Conservation (phyloP, 108 stramenopile species). For the Fragilariopsis cylindrus region DNA sequence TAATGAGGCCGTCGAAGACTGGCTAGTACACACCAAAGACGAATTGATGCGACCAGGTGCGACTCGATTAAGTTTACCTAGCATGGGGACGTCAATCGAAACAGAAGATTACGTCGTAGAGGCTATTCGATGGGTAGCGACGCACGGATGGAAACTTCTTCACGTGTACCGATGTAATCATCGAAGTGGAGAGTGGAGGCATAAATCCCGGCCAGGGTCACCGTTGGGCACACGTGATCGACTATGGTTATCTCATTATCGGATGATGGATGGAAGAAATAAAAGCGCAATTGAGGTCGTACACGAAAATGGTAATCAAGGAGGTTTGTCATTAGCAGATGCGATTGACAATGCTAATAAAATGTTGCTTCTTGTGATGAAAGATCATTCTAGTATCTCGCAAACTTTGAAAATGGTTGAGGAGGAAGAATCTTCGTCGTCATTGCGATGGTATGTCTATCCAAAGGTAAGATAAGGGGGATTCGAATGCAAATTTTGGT, state of each 20-base stretch:
- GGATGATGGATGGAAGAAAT: neutral
- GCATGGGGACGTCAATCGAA: constrained; percentile 63
- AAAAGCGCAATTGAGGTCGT: neutral
- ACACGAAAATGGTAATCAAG: neutral
- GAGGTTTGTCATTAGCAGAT: constrained; percentile 31
- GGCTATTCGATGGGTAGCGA: constrained; percentile 89
- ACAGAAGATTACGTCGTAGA: constrained; percentile 89
- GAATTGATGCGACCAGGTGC: constrained; percentile 93
- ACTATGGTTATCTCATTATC: constrained; percentile 80
- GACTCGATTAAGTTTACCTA: constrained; percentile 87
- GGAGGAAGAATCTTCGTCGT: constrained; percentile 40
- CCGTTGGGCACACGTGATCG: constrained; percentile 73
- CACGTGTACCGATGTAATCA: constrained; percentile 92
- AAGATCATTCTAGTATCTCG: constrained; percentile 62
- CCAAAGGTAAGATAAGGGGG: constrained; percentile 28
- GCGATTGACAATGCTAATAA: constrained; percentile 66
- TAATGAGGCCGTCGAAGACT: constrained; percentile 79
- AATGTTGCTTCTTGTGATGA: constrained; percentile 49
- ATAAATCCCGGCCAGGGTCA: constrained; percentile 75
- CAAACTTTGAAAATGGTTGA: constrained; percentile 80
- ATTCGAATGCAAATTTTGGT: neutral
- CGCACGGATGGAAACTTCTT: constrained; percentile 87
- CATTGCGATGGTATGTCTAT: constrained; percentile 81
- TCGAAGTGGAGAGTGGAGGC: constrained; percentile 84
- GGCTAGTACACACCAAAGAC: constrained; percentile 80